Conservation (phyloP, 2,329 filamentous ascomycete genomes). For the Westerdykella sp. region DNA sequence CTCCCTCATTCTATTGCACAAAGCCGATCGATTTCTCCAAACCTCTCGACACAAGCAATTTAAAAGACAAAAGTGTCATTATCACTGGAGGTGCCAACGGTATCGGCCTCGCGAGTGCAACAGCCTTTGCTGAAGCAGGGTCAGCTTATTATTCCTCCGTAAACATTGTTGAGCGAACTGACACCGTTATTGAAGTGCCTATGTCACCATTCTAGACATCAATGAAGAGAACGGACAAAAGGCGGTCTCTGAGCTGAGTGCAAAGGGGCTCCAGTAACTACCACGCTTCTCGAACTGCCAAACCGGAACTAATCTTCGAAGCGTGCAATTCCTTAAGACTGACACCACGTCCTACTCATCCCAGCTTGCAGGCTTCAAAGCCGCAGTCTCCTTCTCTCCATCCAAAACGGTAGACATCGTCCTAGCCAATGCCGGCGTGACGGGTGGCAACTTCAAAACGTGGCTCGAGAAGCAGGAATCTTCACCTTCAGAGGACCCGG, state of each 20-base stretch:
- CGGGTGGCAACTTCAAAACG: background rate
- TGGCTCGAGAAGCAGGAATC: slow-evolving; percentile 6
- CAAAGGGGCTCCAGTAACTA: slow-evolving; percentile 12
- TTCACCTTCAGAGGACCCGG: slow-evolving; percentile 5
- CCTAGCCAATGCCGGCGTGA: slow-evolving; percentile 21
- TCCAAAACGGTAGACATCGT: slow-evolving; percentile 23
- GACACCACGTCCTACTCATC: slow-evolving; percentile 23
- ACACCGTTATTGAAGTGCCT: slow-evolving; percentile 10
- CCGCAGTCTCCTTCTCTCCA: slow-evolving; percentile 16
- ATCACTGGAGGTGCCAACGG: slow-evolving; percentile 25
- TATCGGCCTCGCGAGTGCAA: slow-evolving; percentile 15
- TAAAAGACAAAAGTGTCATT: slow-evolving; percentile 19
- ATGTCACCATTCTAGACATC: slow-evolving; percentile 22
- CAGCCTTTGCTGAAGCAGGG: slow-evolving; percentile 19
- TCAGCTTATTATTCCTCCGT: slow-evolving; percentile 5
- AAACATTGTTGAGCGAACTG: background rate
- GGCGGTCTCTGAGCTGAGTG: slow-evolving; percentile 5
- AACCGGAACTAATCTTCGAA: slow-evolving; percentile 1
- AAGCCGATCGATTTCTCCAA: slow-evolving; percentile 13
- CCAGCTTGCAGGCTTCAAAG: slow-evolving; percentile 26
- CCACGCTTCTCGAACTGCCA: background rate
- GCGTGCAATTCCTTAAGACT: slow-evolving; percentile 22
- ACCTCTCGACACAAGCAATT: slow-evolving; percentile 7
- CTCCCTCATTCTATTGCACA: slow-evolving; percentile 2
- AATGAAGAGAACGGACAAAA: slow-evolving; percentile 10